Evolutionary conservation across 805 yeast species (phyloP).

Genomic region (Metschnikowia noctiluminum): DNA sequence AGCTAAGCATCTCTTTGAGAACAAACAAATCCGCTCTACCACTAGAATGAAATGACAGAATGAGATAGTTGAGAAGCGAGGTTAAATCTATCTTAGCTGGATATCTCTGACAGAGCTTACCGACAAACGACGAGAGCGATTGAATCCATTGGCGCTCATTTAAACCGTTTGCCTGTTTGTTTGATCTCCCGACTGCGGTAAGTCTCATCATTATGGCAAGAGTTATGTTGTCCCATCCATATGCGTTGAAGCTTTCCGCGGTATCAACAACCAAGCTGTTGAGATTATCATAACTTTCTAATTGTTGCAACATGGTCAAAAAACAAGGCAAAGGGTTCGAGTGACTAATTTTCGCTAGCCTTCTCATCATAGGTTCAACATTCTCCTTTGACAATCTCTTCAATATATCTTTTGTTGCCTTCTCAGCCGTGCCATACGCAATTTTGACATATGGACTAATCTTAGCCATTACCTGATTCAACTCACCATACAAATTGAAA

Average conservation of each 20-base stretch:
- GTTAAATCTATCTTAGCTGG: conserved; percentile 52
- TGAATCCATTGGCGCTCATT: conserved; percentile 83
- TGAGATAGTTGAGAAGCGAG: conserved; percentile 57
- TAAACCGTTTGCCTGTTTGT: conserved; percentile 74
- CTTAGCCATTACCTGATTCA: conserved; percentile 55
- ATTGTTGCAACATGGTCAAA: conserved; percentile 66
- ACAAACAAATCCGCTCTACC: conserved; percentile 61
- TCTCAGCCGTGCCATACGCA: conserved; percentile 65
- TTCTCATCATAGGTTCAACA: conserved; percentile 66
- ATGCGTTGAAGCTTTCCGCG: conserved; percentile 67
- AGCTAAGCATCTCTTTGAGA: conserved; percentile 59
- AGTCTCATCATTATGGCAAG: conserved; percentile 69
- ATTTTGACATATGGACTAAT: conserved; percentile 53
- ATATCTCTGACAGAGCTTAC: conserved; percentile 59
- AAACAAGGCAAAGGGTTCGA: conserved; percentile 79
- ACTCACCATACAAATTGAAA: conserved; percentile 78
- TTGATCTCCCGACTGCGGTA: conserved; percentile 58
- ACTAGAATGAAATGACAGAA: conserved; percentile 59
- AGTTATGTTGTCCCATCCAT: conserved; percentile 84
- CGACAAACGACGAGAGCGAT: conserved; percentile 74
- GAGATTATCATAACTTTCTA: conserved; percentile 89
- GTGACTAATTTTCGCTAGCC: conserved; percentile 66
- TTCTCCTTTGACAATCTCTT: conserved; percentile 83
- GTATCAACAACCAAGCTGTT: conserved; percentile 72
- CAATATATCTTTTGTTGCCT: conserved; percentile 70